A percentile compares a stretch with the other conserved stretches of the same genome.
These are phyloP conservation scores for Trichoderma polysporum DNA, from an alignment of 2,329 filamentous ascomycete genomes.

Conservation along the genomic window DNA sequence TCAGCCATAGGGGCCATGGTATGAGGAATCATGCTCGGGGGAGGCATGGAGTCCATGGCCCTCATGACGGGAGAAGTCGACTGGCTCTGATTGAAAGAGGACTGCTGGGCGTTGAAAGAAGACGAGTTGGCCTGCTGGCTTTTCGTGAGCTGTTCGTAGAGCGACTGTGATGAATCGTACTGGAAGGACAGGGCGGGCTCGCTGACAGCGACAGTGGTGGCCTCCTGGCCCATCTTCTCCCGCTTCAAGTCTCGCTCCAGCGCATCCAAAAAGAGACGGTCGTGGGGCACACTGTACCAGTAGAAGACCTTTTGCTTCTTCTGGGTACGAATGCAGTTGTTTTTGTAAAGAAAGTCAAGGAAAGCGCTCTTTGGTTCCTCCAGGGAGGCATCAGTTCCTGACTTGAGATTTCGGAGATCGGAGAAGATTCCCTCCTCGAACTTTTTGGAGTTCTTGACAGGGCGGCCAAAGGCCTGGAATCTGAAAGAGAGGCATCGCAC, in stretches of 20 bases:
- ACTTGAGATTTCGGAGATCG: conserved; percentile 95
- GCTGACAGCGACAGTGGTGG: conserved; percentile 93
- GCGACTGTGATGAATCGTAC: conserved; percentile 97
- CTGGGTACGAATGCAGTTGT: conserved; percentile 99
- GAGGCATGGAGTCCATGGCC: conserved; percentile 90
- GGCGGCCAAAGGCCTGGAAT: conserved; percentile 97
- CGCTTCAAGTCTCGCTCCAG: conserved; percentile 96
- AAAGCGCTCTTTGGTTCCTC: conserved; percentile 99
- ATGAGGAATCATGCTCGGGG: conserved; percentile 74
- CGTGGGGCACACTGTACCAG: conserved; percentile 99
- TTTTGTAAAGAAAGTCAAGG: conserved; percentile 99
- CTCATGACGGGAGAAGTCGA: conserved; percentile 86
- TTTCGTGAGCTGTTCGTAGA: conserved; percentile 99
- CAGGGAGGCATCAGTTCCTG: conserved; percentile 93
- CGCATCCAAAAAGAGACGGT: conserved; percentile 94
- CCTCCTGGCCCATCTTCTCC: conserved; percentile 99
- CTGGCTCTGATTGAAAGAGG: conserved; percentile 72
- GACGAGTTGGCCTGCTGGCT: conserved; percentile 98
- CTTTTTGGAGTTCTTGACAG: conserved; percentile 99
- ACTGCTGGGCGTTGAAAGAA: conserved; percentile 81
- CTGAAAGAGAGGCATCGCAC: conserved; percentile 96
- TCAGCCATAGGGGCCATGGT: conserved; percentile 57
- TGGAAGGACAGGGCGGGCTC: conserved; percentile 97
- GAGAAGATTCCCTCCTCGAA: conserved; percentile 99
- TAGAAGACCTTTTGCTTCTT: conserved; percentile 99